These are phyloP conservation scores for Endogone sp. DNA, from an alignment of 192 early-diverging fungal species.

Conservation along the genomic window DNA sequence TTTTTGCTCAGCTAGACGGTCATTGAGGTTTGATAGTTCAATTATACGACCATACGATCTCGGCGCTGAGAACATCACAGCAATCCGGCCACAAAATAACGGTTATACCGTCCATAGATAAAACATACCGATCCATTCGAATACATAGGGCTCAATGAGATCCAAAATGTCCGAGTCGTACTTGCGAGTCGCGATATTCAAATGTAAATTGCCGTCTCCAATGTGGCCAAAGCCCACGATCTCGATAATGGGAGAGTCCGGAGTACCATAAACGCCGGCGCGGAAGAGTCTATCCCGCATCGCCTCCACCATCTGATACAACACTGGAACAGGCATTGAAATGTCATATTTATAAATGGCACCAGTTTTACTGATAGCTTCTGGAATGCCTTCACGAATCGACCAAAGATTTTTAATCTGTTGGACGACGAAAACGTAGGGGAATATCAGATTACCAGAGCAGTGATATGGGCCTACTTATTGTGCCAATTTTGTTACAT, in stretches of 20 bases:
- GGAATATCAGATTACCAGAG: too few relatives aligned
- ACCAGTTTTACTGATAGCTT: slow-evolving; percentile 83
- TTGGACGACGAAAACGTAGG: too few relatives aligned
- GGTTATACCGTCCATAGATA: not conserved
- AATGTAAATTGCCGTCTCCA: slow-evolving; percentile 96
- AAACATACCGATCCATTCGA: slow-evolving; percentile 76
- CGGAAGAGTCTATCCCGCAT: slow-evolving; percentile 64
- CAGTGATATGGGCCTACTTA: too few relatives aligned
- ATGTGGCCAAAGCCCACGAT: slow-evolving; percentile 96
- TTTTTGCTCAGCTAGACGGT: slow-evolving; percentile 23
- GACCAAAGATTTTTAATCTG: slow-evolving; percentile 78
- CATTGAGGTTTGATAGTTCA: not conserved
- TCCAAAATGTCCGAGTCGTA: slow-evolving; percentile 57
- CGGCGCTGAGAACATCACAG: not conserved
- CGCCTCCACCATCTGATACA: slow-evolving; percentile 83
- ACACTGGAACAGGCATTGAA: slow-evolving; percentile 79
- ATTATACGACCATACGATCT: not conserved
- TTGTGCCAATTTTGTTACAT: too few relatives aligned
- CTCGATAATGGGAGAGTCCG: slow-evolving; percentile 52
- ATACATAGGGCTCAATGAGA: slow-evolving; percentile 89
- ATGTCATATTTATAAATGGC: slow-evolving; percentile 97
- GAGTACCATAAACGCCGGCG: slow-evolving; percentile 52
- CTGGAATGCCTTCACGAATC: slow-evolving; percentile 93
- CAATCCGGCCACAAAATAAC: too few relatives aligned
- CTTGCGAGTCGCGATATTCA: slow-evolving; percentile 78